Base-by-base conservation (phyloP, 805 yeast genomes). In the Nakazawaea wickerhamii region DNA sequence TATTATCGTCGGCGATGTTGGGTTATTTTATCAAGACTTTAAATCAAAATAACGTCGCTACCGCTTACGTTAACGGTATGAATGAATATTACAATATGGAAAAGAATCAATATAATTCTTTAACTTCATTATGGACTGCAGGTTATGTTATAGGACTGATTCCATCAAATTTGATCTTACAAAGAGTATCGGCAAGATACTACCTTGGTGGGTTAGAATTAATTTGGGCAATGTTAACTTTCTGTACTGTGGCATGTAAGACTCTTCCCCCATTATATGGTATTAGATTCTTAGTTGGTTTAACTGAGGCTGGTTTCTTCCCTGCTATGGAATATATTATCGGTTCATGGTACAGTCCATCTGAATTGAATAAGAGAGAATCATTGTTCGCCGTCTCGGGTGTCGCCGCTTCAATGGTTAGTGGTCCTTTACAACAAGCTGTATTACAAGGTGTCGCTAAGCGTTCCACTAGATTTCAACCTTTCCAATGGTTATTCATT, bases 141-240 rank as follows among this genome's bases (percentile, higher is more conserved):
- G 80, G 79, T 17, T 74, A 75, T 43, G 68, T 72, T 37, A 51
- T 75, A 32, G 77, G 77, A 30, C 76, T 70, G 47, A 61, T 73
- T 25, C 80, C 80, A 10, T 64, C 76, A 6, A 65, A 60, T 48
- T 56, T 55, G 56, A 50, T 50, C 14, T 46, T 53, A 19, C 57
- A 55, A 48, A 48, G 55, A 25, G 44, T 55, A 37, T 55, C 54
- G 13, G 57, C 57, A 18, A 41, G 57, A 19, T 51, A 47, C 46
- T 60, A 54, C 42, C 50, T 59, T 41, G 64, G 63, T 10, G 56
- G 57, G 3, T 48, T 58, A 36, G 61, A 58, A 37, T 22, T 58
- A 17, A 32, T 50, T 30, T 62, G 65, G 59, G 50, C 54, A 1
- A 6, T 59, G 19, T 48, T 56, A 19, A 51, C 73, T 2, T 47